Evolutionary conservation across 2,329 filamentous ascomycete species (phyloP), one percentile per base, ranked within the genome.

Genomic region (Diaporthe sp.): DNA sequence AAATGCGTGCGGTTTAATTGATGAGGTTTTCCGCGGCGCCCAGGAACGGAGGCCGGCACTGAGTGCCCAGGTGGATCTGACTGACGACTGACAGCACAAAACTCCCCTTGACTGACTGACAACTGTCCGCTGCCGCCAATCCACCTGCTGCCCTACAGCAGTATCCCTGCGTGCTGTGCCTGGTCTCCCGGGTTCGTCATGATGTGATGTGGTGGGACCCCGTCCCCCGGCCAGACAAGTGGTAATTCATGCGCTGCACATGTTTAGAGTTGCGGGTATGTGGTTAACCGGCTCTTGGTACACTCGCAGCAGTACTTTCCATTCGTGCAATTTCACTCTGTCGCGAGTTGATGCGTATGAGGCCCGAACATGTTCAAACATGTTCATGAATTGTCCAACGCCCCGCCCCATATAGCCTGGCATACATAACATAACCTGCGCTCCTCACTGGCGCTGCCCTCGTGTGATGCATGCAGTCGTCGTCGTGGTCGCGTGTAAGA

Each of bases 261-360:
- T 15, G 47, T 50, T 67, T 67, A 67, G 64, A 67, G 64, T 67
- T 67, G 64, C 64, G 64, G 64, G 64, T 52, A 67, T 52, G 64
- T 67, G 45, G 64, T 38, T 52, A 67, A 67, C 64, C 64, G 64
- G 64, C 30, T 19, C 64, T 67, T 67, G 64, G 64, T 50, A 52
- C 64, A 10, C 30, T 67, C 45, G 30, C 64, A 52, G 30, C 45
- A 52, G 22, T 38, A 52, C 45, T 52, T 67, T 52, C 64, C 64
- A 67, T 67, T 67, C 64, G 64, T 67, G 64, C 64, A 67, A 67
- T 67, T 67, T 67, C 64, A 52, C 30, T 33, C 13, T 52, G 64
- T 67, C 64, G 64, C 64, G 64, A 38, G 64, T 67, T 67, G 45
- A 67, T 67, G 61, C 33, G 38, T 38, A 15, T 67, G 45, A 52